Evolutionary conservation across 164 flowering plant genomes (phyloP).

Genomic region (Dillenia turbinata): DNA sequence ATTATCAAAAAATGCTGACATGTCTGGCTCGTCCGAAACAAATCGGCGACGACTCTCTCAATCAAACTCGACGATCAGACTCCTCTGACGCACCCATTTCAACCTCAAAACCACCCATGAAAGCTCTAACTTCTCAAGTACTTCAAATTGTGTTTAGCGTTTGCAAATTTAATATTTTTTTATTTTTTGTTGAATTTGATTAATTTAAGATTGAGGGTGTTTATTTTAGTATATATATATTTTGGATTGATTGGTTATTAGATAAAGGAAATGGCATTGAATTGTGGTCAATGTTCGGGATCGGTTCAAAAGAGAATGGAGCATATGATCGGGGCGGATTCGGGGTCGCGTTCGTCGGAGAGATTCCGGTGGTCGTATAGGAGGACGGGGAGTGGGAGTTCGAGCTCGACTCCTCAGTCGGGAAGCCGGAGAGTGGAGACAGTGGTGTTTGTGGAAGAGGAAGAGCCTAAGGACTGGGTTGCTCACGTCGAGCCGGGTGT

Average conservation of each 20-base stretch:
- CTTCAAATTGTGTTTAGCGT: not conserved
- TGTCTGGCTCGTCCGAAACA: constrained; percentile 92
- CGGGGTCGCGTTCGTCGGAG: constrained; percentile 62
- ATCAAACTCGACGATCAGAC: constrained; percentile 31
- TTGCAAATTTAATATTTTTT: no score
- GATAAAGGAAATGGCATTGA: constrained; percentile 96
- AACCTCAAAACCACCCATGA: constrained; percentile 59
- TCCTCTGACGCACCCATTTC: constrained; percentile 42
- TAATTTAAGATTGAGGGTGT: no score
- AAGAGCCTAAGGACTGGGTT: constrained; percentile 91
- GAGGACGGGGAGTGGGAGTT: constrained; percentile 58
- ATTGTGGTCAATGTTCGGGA: constrained; percentile 88
- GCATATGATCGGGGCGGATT: constrained; percentile 42
- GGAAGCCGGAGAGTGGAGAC: constrained; percentile 69
- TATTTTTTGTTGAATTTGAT: not conserved
- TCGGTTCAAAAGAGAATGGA: constrained; percentile 19
- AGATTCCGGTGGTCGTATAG: constrained; percentile 57
- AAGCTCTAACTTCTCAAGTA: constrained; percentile 76
- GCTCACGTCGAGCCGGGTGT: constrained; percentile 99
- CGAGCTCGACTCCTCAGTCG: constrained; percentile 58
- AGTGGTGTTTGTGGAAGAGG: constrained; percentile 71
- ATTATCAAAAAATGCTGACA: constrained; percentile 52
- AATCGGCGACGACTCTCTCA: constrained; percentile 45
- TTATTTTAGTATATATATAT: no score
- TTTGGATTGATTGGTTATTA: constrained; percentile 12